Conservation (phyloP, 2,329 filamentous ascomycete species). For the Gremmenia infestans region DNA sequence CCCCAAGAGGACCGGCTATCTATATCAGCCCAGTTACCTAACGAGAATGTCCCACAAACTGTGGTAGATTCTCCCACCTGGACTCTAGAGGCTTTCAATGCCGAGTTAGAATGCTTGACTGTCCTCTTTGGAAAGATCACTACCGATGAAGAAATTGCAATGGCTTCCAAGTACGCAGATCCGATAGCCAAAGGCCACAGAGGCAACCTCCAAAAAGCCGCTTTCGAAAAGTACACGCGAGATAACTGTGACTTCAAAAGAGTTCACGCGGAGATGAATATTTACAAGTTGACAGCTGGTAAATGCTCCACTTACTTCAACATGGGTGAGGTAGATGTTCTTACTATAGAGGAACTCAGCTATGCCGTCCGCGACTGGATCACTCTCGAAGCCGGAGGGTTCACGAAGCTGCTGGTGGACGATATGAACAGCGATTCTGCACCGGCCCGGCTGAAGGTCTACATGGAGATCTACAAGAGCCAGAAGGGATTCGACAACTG, state of each 20-base stretch:
- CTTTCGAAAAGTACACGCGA: not conserved
- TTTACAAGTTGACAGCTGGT: not conserved
- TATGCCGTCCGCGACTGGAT: not conserved
- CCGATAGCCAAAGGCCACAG: not conserved
- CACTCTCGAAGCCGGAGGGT: not conserved
- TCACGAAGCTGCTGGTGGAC: not conserved
- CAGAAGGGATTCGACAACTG: not conserved
- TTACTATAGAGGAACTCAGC: not conserved
- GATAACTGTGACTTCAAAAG: not conserved
- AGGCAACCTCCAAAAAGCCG: not conserved
- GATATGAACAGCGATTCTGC: not conserved
- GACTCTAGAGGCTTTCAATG: not conserved
- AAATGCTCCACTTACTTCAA: not conserved
- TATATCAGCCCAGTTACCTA: not conserved
- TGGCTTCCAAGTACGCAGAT: not conserved
- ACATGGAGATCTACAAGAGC: not conserved
- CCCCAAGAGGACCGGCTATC: not conserved
- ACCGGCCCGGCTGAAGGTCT: not conserved
- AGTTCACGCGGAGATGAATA: not conserved
- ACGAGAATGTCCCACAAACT: too few species aligned
- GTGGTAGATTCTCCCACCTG: not conserved
- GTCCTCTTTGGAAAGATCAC: not conserved
- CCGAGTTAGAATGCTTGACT: not conserved
- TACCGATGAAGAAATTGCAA: not conserved
- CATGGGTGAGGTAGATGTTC: not conserved